Percentiles rank a stretch among this genome's conserved stretches.
phyloP scores from a whole-genome alignment of 495 filamentous ascomycete genomes.

The Lasiosphaeria miniovina region DNA sequence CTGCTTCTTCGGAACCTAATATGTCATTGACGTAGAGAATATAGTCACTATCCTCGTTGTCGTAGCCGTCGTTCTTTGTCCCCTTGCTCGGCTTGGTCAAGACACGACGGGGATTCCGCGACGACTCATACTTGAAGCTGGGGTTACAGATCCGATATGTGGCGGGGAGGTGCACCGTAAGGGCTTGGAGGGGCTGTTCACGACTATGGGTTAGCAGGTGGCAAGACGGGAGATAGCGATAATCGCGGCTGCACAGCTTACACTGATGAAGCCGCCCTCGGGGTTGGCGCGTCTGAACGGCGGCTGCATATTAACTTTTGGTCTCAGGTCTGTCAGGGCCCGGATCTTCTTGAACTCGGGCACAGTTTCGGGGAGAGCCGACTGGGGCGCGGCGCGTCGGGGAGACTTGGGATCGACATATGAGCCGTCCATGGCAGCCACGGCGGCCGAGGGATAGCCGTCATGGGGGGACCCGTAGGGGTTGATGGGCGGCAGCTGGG shows the following conservation, averaged over 20 bases:
- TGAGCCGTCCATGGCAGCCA: constrained; percentile 64
- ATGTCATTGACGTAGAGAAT: constrained; percentile 99
- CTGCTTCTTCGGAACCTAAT: constrained; percentile 93
- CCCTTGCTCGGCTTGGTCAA: constrained; percentile 99
- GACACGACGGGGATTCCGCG: constrained; percentile 93
- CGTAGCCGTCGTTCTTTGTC: constrained; percentile 96
- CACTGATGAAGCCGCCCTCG: constrained; percentile 97
- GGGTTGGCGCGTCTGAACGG: constrained; percentile 91
- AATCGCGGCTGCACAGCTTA: constrained; percentile 45
- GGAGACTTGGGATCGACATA: constrained; percentile 78
- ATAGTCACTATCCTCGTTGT: constrained; percentile 99
- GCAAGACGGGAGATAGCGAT: constrained; percentile 1
- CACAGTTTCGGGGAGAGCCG: constrained; percentile 59
- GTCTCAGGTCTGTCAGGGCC: constrained; percentile 69
- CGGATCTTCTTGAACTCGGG: constrained; percentile 82
- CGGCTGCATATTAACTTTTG: constrained; percentile 81
- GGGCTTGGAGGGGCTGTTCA: constrained; percentile 83
- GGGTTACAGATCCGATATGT: constrained; percentile 99
- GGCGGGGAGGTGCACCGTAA: constrained; percentile 88
- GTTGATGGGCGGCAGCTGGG: constrained; percentile 70
- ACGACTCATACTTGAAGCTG: constrained; percentile 97
- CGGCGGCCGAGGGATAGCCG: constrained; percentile 64
- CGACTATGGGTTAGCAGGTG: constrained; percentile 11
- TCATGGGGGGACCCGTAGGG: constrained; percentile 59
- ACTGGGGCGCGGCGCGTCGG: constrained; percentile 49